These are phyloP conservation scores for Limnomonas spitsbergensis DNA, from an alignment of 139 green algal species.

Conservation along the genomic window DNA sequence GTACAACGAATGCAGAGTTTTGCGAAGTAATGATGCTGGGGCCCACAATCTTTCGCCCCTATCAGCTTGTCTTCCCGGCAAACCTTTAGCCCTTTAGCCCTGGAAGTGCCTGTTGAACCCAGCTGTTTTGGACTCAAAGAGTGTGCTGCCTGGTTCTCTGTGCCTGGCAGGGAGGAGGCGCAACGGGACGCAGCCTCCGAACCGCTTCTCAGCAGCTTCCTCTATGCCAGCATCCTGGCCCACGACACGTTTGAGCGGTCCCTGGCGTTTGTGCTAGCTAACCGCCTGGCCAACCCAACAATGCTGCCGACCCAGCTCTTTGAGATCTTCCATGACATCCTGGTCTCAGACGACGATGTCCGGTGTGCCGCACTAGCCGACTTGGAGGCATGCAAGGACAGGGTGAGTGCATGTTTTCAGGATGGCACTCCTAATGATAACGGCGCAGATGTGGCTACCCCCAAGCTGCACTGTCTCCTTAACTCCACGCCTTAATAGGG, in stretches of 20 bases:
- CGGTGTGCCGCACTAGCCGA: conserved; percentile 57
- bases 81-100: too few relatives aligned
- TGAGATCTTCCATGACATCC: conserved; percentile 70
- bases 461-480: too few relatives aligned
- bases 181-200: conserved; percentile 64
- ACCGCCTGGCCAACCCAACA: conserved; percentile 84
- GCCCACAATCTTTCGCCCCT: too few relatives aligned
- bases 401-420: conserved; percentile 42
- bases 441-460: neutral
- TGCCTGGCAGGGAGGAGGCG: conserved; percentile 10
- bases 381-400: conserved; percentile 62
- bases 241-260: conserved; percentile 78
- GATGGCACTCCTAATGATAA: neutral
- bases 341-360: conserved; percentile 40
- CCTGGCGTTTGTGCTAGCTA: conserved; percentile 91
- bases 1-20: too few relatives aligned
- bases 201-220: conserved; percentile 83
- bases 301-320: conserved; percentile 92
- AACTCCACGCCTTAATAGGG: too few relatives aligned
- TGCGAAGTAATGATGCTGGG: too few relatives aligned
- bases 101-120: neutral
- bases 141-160: too few relatives aligned
- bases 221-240: conserved; percentile 91
- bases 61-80: too few relatives aligned
- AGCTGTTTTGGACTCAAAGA: too few relatives aligned